Evolutionary conservation across 75 land plant species (phyloP).

Genomic region (Picea glauca): DNA sequence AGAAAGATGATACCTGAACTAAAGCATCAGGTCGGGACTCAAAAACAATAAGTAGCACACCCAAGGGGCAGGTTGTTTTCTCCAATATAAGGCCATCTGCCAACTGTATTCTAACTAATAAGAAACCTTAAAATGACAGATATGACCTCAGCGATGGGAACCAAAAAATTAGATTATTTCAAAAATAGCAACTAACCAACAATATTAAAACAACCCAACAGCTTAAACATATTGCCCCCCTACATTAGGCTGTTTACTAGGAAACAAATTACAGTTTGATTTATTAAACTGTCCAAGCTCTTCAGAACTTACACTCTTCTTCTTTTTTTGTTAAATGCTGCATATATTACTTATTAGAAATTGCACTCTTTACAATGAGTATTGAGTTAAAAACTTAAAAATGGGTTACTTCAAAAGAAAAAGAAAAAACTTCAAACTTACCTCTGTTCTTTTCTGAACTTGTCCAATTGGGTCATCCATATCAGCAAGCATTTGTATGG

Average conservation of each 20-base stretch:
- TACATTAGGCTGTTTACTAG: too few species aligned
- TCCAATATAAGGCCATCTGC: constrained; percentile 87
- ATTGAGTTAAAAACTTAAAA: background rate
- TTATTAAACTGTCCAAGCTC: too few species aligned
- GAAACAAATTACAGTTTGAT: too few species aligned
- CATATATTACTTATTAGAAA: too few species aligned
- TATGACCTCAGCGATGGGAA: background rate
- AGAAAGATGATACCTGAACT: constrained; percentile 71
- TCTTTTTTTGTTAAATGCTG: too few species aligned
- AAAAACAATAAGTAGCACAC: constrained; percentile 90
- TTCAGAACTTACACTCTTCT: too few species aligned
- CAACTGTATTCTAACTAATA: constrained; percentile 41
- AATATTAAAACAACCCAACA: background rate
- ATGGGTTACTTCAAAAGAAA: background rate
- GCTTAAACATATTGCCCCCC: background rate
- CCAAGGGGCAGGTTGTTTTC: constrained; percentile 82
- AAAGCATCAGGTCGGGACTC: constrained; percentile 99
- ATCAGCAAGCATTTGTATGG: constrained; percentile 77
- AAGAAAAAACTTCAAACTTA: constrained; percentile 11
- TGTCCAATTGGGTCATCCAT: constrained; percentile 96
- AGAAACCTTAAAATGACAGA: background rate
- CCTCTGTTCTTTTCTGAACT: constrained; percentile 76
- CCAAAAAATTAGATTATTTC: constrained; percentile 1
- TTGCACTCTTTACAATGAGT: background rate
- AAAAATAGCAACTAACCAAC: background rate